Conservation (phyloP, 23 red algal species). For the Rhodosorus marinus region DNA sequence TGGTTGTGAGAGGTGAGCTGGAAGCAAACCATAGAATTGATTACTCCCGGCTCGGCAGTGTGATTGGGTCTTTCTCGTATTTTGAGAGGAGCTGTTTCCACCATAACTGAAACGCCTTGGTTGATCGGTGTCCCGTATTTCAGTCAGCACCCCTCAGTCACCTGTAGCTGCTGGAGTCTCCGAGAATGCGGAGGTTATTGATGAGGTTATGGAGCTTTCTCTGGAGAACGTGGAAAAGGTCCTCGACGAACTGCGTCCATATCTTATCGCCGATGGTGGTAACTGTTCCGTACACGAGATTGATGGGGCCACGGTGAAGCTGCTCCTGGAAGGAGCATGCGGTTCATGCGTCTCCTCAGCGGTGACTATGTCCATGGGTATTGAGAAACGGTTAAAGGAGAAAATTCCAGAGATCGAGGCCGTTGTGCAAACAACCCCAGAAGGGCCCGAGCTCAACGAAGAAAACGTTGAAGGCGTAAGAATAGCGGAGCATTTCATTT, state of each 20-base stretch:
- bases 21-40: no score
- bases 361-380: constrained; percentile 95
- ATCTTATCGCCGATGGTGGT: constrained; percentile 90
- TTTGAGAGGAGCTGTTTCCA: no score
- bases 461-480: constrained; percentile 83
- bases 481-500: no score
- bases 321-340: constrained; percentile 78
- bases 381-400: constrained; percentile 67
- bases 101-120: no score
- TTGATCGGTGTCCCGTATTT: no score
- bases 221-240: constrained; percentile 69
- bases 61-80: no score
- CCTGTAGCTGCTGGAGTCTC: not conserved
- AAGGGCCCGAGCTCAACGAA: constrained; percentile 41
- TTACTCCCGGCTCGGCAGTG: no score
- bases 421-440: constrained; percentile 56
- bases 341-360: constrained; percentile 59
- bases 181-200: not conserved
- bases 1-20: no score
- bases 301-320: constrained; percentile 85
- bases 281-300: constrained; percentile 82
- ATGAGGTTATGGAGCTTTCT: not conserved
- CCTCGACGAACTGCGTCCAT: constrained; percentile 88
- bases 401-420: constrained; percentile 88
- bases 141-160: no score